Base-by-base conservation (phyloP, 2,329 filamentous ascomycete genomes). In the Amphichorda felina region DNA sequence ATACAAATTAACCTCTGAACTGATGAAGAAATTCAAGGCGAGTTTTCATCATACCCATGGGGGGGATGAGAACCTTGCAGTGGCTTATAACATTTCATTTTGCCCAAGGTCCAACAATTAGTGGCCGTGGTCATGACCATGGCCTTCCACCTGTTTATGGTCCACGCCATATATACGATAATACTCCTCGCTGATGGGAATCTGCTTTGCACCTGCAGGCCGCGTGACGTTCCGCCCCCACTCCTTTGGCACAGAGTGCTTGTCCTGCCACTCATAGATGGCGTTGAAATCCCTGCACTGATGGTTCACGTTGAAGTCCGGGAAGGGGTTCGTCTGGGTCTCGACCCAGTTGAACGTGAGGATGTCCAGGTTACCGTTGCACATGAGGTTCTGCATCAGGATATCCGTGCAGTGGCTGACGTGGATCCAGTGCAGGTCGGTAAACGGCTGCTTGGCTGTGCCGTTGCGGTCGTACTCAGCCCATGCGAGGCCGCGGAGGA, bases 321-420 rank as follows among this genome's bases (percentile, higher is more conserved):
- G 24, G 24, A 26, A 26, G 8, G 24, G 24, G 8, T 8, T 13
- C 8, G 13, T 13, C 8, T 26, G 24, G 8, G 8, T 13, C 24
- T 26, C 24, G 13, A 26, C 24, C 24, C 24, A 25, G 24, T 25
- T 25, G 24, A 8, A 13, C 24, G 24, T 25, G 24, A 25, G 8
- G 24, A 25, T 25, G 24, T 13, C 24, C 25, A 38, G 16, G 28
- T 41, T 36, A 10, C 29, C 36, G 22, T 33, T 28, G 36, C 39
- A 41, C 36, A 41, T 41, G 34, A 41, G 37, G 11, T 30, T 38
- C 34, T 41, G 39, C 13, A 36, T 32, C 11, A 41, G 36, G 15
- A 36, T 25, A n/a, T 41, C 36, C 25, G 38, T 33, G 33, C 39
- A 41, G 33, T 41, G 39, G 4, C 24, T 7, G 4, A 31, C 9